Base-by-base conservation (phyloP, 768 basidiomycete species). In the Hygrocybe punicea region DNA sequence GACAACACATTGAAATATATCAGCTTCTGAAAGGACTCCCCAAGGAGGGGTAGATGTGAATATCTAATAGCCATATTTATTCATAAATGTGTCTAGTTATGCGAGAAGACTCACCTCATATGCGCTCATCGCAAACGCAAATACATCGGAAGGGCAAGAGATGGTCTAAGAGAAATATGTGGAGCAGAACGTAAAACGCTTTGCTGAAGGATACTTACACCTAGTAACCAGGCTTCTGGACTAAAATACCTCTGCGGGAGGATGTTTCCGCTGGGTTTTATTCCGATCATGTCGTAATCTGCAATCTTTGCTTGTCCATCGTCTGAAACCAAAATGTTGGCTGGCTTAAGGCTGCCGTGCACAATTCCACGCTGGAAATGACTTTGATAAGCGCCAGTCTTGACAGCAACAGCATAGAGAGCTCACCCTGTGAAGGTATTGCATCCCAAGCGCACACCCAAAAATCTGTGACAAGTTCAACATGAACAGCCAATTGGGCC, bases 181-280 rank as follows among this genome's bases (percentile, higher is more conserved):
- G 47, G 16, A 58, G 51, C 9, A 19, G 1, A 6, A 52, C 6
- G 14, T 25, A 44, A 39, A 13, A n/a, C n/a, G n/a, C n/a, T 11
- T 23, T 4, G 33, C 42, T 23, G 23, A n/a, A 9, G 21, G 42
- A 35, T 14, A 62, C 67, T 49, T 44, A 69, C 67, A 19, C 67
- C 68, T n/a, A n/a, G n/a, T 57, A 68, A 68, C 68, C 67, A 68
- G 9, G 62, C 61, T 45, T 69, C 68, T 5, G 68, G 68, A 34
- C 68, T 69, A 34, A 63, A 63, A 56, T 69, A 69, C 40, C 67
- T 50, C 51, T 66, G 63, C 2, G 63, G 62, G 19, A 50, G 29
- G 10, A 21, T 53, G 42, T 63, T 64, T 37, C 51, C 58, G n/a
- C 60, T 57, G 4, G 58, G 58, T 40, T 64, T 59, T 7, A 68